Base-by-base conservation (phyloP, 176 grass and related monocot genomes). In the Secale cereale region DNA sequence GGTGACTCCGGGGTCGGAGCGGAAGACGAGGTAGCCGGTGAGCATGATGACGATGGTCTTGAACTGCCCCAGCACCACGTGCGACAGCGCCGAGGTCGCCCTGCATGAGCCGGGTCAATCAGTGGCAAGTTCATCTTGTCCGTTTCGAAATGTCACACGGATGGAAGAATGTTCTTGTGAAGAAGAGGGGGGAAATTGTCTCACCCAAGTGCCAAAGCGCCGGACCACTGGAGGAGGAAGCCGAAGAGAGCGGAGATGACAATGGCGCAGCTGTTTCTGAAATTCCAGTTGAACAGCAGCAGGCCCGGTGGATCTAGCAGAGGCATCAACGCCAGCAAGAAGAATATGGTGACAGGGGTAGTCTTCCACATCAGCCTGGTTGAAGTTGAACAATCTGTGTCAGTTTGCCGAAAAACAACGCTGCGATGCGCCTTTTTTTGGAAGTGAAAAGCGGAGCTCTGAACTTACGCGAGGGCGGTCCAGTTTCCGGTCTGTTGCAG, bases 331-430 rank as follows among this genome's bases (percentile, higher is more conserved):
- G 89, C 90, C 86, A 98, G 30, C 28, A 98, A 89, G 87, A 90
- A 98, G 83, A 98, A 98, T 87, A 98, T 93, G 6, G 96, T 98
- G 71, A 95, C 87, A 4, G 96, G 96, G 2, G 93, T 95, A 70
- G 96, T 98, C 86, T 98, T 98, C 96, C 93, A 98, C 96, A 98
- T 98, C 69, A 98, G 69, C 64, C 96, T 98, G 73, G 50, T 52
- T 20, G 72, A 78, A n/a, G n/a, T 52, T 17, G 16, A 78, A 87
- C 22, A 78, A 85, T n/a, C 8, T 50, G n/a, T 41, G 28, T 77
- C 30, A 78, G 30, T 78, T 59, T 75, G 22, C 7, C 7, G 10
- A 10, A 33, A 56, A 45, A 33, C 5, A 45, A 64, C 3, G 9
- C 4, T 63, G 3, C 52, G 29, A 14, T 7, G 13, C 5, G 1